Percentiles rank a stretch among this genome's conserved stretches.
phyloP scores from a whole-genome alignment of 257 asterid species.

The Datura wrightii region DNA sequence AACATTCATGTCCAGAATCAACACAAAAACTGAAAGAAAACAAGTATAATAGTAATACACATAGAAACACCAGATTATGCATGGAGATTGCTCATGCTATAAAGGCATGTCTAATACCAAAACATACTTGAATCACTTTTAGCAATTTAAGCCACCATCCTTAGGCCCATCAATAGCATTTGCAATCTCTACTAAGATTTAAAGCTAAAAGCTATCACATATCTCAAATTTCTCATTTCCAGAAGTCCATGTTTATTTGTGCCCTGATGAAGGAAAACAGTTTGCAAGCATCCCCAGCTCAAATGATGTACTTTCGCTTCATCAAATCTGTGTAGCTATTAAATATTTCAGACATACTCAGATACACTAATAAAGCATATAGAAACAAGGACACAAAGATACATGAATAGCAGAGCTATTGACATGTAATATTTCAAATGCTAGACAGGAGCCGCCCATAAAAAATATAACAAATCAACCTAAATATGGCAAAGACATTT shows the following conservation, averaged over 20 bases:
- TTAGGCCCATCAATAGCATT: neutral
- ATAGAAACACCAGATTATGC: neutral
- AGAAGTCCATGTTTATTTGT: neutral
- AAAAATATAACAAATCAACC: neutral
- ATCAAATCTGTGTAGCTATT: neutral
- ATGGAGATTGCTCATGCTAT: neutral
- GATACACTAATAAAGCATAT: neutral
- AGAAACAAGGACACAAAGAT: neutral
- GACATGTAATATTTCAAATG: neutral
- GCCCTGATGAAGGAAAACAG: neutral
- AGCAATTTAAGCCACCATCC: neutral
- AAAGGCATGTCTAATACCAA: neutral
- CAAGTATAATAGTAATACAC: neutral
- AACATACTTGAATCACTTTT: neutral
- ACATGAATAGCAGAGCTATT: neutral
- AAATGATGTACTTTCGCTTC: neutral
- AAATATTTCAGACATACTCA: neutral
- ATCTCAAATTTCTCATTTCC: neutral
- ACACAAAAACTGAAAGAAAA: constrained; percentile 4
- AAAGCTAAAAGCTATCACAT: constrained; percentile 9
- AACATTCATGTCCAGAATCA: neutral
- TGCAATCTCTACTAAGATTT: neutral
- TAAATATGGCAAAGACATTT: neutral
- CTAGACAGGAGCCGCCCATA: neutral
- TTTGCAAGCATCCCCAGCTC: neutral